Base-by-base conservation (phyloP, 108 stramenopile species). In the Hondaea fermentalgiana region DNA sequence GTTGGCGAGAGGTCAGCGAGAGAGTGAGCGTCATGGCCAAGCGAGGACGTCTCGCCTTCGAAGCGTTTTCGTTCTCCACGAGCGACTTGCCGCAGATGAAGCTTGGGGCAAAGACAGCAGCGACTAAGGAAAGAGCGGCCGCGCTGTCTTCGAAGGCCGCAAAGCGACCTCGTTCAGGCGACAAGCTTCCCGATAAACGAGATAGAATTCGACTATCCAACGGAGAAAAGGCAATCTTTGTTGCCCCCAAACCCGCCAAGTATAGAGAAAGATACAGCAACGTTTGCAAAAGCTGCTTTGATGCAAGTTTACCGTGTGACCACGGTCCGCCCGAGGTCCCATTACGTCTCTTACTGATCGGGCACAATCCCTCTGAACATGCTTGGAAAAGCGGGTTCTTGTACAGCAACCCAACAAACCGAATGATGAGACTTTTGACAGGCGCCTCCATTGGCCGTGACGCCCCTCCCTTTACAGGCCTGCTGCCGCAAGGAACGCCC, bases 321-420 rank as follows among this genome's bases (percentile, higher is more conserved):
- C 76, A 83, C 4, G 19, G 19, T 45, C 49, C 45, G 51, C 55
- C 16, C 55, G 76, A 83, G 76, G 28, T 25, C n/a, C 76, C 76
- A 16, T 4, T 83, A 17, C 45, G 51, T 6, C 51, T 83, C 43
- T 45, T 83, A 17, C 51, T 83, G 17, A 23, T 83, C 16, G 76
- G 76, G 51, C 76, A 83, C 51, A 83, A 83, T 35, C 76, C 76
- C 3, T 83, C 76, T 6, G 76, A 83, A 23, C 76, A 83, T 35
- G 76, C 76, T 6, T 83, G 76, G 76, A 53, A 47, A 23, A 53
- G 49, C 51, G 76, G 76, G 10, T 83, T 53, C 49, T 35, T 83
- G 49, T 83, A 83, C 51, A 53, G 49, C 49, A 83, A 83, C 76
- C 76, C 76, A 4, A 83, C 76, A 6, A 83, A 83, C 23, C 45